Base-by-base conservation (phyloP, 305 asterid species). In the Rubia tinctorum region DNA sequence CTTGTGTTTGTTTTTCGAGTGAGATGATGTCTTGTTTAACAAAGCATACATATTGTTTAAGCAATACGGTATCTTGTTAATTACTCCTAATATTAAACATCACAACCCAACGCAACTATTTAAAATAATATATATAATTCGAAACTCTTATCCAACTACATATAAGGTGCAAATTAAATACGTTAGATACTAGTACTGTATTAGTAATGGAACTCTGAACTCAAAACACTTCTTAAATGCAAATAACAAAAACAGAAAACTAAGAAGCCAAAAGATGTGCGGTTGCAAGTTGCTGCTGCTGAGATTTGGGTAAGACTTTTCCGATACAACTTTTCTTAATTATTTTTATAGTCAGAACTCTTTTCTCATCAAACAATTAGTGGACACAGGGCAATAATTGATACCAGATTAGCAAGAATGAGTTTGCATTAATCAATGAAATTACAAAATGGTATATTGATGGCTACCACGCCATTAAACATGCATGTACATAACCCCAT, bases 221-320 rank as follows among this genome's bases (percentile, higher is more conserved):
- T 61, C 56, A 47, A 51, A 58, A n/a, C 76, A 71, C 51, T 75
- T 34, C 45, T 70, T 43, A 27, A 66, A 58, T 45, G 49, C 18
- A 20, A 53, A 8, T 12, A 37, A 27, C 14, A 22, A 13, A 47
- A 11, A 47, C 18, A 12, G 18, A 40, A 47, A 47, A 47, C 55
- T 12, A 47, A 5, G 6, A 15, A 13, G 53, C 22, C 22, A 51
- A 68, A 30, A n/a, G n/a, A n/a, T n/a, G n/a, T n/a, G n/a, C n/a
- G n/a, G n/a, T n/a, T n/a, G n/a, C n/a, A n/a, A 83, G 87, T 83
- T 85, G 90, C 88, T 78, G 70, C 88, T 80, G 68, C 83, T 73
- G 47, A 83, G 87, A 85, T 84, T 80, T 78, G 86, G 75, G 20
- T 80, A 67, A 77, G 42, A 79, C 81, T 82, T 79, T 80, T 68